Percentiles rank a stretch among this genome's conserved stretches.
Evolutionary conservation across 2,329 filamentous ascomycete genomes (phyloP).

Genomic region (Aureobasidium namibiae): DNA sequence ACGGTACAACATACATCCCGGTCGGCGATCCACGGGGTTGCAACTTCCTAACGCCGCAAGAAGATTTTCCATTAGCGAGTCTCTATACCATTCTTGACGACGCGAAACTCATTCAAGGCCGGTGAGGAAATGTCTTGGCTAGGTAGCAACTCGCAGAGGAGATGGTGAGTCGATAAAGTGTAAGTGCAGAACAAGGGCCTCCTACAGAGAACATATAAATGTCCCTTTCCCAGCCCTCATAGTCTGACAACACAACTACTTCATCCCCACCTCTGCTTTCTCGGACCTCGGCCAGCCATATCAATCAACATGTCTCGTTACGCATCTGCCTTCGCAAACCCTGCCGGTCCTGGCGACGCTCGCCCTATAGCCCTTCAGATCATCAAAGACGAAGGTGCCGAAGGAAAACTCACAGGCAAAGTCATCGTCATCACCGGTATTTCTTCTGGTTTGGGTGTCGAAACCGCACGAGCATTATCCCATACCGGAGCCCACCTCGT

Average conservation of each 20-base stretch:
- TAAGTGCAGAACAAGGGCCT: too few relatives aligned
- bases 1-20: background rate
- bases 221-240: background rate
- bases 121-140: background rate
- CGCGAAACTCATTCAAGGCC: too few relatives aligned
- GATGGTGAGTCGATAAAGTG: too few relatives aligned
- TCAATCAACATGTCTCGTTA: background rate
- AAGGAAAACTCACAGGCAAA: conserved; percentile 29
- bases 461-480: conserved; percentile 38
- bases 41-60: background rate
- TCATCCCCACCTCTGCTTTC: background rate
- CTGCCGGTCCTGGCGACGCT: background rate
- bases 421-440: conserved; percentile 36
- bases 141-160: background rate
- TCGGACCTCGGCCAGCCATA: background rate
- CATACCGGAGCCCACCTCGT: conserved; percentile 39
- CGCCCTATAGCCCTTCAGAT: conserved; percentile 21
- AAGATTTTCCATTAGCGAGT: background rate
- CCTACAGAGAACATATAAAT: background rate
- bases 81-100: background rate
- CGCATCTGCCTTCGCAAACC: background rate
- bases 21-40: background rate
- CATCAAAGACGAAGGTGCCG: conserved; percentile 21
- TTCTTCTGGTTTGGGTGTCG: conserved; percentile 37
- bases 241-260: background rate